Conservation (phyloP, 805 yeast genomes). For the Lipomyces starkeyi region DNA sequence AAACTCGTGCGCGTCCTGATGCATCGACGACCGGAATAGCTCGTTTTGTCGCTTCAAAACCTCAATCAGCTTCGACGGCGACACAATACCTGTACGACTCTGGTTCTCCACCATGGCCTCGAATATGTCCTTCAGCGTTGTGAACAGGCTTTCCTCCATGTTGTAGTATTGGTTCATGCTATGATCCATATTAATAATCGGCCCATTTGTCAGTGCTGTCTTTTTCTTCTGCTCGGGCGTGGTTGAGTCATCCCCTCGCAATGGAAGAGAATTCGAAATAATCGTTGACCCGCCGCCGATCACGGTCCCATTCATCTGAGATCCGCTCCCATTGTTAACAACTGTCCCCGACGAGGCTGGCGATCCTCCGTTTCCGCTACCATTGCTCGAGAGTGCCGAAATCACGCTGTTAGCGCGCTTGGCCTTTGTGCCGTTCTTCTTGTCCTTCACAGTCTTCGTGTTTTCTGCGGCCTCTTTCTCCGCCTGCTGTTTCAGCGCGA, state of each 20-base stretch:
- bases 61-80: constrained; percentile 76
- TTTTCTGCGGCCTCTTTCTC: constrained; percentile 29
- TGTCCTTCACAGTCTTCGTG: constrained; percentile 8
- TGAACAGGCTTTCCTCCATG: constrained; percentile 58
- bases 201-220: constrained; percentile 52
- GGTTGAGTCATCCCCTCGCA: constrained; percentile 27
- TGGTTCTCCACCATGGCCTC: constrained; percentile 79
- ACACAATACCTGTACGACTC: constrained; percentile 78
- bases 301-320: background rate
- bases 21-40: constrained; percentile 88
- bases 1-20: constrained; percentile 98
- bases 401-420: constrained; percentile 25
- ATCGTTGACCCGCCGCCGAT: constrained; percentile 9
- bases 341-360: background rate
- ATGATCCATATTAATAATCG: constrained; percentile 67
- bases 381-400: constrained; percentile 22
- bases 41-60: constrained; percentile 82
- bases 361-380: constrained; percentile 6
- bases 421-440: constrained; percentile 14
- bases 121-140: constrained; percentile 82
- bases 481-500: constrained; percentile 27
- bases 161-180: constrained; percentile 60
- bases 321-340: background rate
- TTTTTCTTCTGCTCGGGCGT: constrained; percentile 37
- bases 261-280: constrained; percentile 16